Evolutionary conservation across 306 rosid species (phyloP).

Genomic region (Glycine soja): DNA sequence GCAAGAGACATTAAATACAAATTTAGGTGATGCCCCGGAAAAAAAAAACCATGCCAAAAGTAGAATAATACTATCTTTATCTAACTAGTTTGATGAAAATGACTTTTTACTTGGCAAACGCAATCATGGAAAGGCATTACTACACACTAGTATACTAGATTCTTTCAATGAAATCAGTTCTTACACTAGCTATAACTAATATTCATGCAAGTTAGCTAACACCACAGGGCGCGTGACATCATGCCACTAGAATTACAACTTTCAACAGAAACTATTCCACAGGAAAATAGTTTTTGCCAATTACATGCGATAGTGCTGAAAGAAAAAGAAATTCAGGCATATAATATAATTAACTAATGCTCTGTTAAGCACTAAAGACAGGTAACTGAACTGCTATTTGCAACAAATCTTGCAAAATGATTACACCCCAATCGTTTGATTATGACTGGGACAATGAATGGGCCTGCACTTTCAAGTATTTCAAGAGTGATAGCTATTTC

Average conservation of each 20-base stretch:
- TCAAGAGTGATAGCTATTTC: neutral
- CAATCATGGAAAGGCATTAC: neutral
- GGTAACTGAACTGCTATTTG: no score
- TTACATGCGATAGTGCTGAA: no score
- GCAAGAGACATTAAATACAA: neutral
- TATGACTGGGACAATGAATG: neutral
- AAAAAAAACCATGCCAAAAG: neutral
- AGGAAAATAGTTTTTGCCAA: no score
- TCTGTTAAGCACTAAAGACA: no score
- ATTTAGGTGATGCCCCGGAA: neutral
- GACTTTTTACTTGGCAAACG: neutral
- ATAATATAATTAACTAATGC: no score
- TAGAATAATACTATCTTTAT: neutral
- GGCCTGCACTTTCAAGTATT: neutral
- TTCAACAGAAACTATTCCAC: no score
- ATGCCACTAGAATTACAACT: no score
- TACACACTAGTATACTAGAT: neutral
- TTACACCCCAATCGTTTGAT: conserved; percentile 3
- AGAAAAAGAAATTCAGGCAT: no score
- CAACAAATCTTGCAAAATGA: neutral
- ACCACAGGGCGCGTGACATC: no score
- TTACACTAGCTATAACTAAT: no score
- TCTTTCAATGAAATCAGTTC: no score
- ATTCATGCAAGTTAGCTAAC: no score
- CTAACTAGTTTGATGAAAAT: neutral